Evolutionary conservation across 1,284 basidiomycete genomes (phyloP).

Genomic region (Vanrija sp.): DNA sequence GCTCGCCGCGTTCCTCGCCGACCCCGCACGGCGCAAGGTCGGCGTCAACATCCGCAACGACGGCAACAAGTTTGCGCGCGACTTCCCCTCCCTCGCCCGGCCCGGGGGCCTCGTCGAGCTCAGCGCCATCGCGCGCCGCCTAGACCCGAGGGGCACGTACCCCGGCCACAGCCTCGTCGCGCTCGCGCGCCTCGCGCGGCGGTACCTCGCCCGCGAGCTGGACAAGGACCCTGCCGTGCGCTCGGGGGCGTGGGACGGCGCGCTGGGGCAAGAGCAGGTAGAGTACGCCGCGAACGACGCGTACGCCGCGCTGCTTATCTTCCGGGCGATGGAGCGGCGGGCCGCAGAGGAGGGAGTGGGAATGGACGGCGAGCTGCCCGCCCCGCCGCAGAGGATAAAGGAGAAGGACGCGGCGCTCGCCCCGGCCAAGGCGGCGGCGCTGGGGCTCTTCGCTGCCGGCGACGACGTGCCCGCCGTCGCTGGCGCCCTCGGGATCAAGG

Average conservation of each 20-base stretch:
- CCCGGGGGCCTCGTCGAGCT: constrained; percentile 42
- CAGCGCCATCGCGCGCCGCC: constrained; percentile 33
- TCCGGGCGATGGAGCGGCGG: constrained; percentile 7
- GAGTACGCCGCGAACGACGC: constrained; percentile 51
- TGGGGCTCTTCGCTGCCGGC: too few relatives aligned
- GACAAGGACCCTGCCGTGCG: constrained; percentile 36
- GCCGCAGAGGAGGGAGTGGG: not conserved
- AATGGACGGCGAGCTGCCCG: too few relatives aligned
- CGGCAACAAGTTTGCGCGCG: constrained; percentile 43
- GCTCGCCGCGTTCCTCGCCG: constrained; percentile 34
- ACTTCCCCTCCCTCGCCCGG: constrained; percentile 27
- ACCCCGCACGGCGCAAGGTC: constrained; percentile 36
- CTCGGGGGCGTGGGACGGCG: constrained; percentile 37
- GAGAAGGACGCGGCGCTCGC: too few relatives aligned
- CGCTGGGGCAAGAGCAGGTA: constrained; percentile 30
- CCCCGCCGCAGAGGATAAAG: too few relatives aligned
- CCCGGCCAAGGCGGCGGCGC: too few relatives aligned
- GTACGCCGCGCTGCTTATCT: constrained; percentile 40
- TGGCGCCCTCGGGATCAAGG: not conserved
- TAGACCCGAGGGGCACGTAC: constrained; percentile 38
- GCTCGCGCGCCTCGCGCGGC: constrained; percentile 35
- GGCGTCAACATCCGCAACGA: constrained; percentile 47
- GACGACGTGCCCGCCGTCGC: too few relatives aligned
- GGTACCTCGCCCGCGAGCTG: constrained; percentile 41
- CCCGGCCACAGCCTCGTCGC: constrained; percentile 30